These are phyloP conservation scores for Actinomucor elegans DNA, from an alignment of 371 early-diverging fungal species.

Conservation along the genomic window DNA sequence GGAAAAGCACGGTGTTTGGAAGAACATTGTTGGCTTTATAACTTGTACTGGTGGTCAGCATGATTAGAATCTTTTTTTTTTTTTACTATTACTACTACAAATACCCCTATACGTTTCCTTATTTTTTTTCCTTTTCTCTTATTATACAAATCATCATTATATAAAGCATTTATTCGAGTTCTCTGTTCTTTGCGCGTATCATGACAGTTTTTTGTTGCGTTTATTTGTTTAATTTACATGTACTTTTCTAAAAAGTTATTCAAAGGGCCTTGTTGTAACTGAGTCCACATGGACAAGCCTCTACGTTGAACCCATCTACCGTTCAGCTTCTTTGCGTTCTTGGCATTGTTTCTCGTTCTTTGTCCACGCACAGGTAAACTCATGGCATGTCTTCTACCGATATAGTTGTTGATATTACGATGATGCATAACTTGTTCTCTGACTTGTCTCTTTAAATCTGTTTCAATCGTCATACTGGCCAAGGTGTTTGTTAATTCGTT, in stretches of 20 bases:
- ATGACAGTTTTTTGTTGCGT: constrained; percentile 2
- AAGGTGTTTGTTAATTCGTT: constrained; percentile 83
- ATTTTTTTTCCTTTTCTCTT: too few relatives aligned
- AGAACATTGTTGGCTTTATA: constrained; percentile 13
- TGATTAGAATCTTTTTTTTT: constrained; percentile 7
- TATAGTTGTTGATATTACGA: constrained; percentile 79
- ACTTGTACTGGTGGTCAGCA: constrained; percentile 15
- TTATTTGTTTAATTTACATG: constrained; percentile 20
- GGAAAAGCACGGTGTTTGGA: constrained; percentile 19
- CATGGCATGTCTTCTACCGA: constrained; percentile 85
- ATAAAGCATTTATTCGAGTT: not conserved
- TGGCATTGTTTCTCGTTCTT: constrained; percentile 84
- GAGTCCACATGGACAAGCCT: constrained; percentile 41
- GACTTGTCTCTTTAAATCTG: constrained; percentile 82
- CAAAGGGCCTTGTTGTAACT: constrained; percentile 31
- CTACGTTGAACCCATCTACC: constrained; percentile 58
- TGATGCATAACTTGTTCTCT: constrained; percentile 79
- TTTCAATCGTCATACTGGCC: constrained; percentile 89
- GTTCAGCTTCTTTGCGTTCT: constrained; percentile 87
- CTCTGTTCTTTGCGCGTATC: not conserved
- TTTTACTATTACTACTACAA: not conserved
- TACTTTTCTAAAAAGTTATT: constrained; percentile 33
- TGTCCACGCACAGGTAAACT: constrained; percentile 92
- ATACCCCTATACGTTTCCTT: not conserved
- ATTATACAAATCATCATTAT: not conserved